Conservation (phyloP, 768 basidiomycete species). For the Russula compacta region DNA sequence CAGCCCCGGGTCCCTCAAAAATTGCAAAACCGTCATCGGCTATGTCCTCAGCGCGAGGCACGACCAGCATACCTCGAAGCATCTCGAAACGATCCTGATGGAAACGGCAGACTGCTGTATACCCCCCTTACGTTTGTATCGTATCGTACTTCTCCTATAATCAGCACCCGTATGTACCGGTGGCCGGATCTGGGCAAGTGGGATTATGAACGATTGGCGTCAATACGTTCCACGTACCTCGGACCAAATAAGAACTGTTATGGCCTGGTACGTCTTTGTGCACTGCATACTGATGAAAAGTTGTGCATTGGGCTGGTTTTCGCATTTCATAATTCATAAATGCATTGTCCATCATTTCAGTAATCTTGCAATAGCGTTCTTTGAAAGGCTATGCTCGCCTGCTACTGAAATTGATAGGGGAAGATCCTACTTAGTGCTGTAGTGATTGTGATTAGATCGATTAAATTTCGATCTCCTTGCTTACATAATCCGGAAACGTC, state of each 20-base stretch:
- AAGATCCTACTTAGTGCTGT: too few species aligned
- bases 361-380: too few species aligned
- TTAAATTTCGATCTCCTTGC: neutral
- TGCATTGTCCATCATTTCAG: too few species aligned
- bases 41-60: slow-evolving; percentile 11
- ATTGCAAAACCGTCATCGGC: slow-evolving; percentile 11
- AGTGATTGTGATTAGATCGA: too few species aligned
- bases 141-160: neutral
- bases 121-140: slow-evolving; percentile 4
- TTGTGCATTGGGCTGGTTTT: neutral
- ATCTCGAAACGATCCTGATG: slow-evolving; percentile 8
- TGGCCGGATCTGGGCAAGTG: neutral
- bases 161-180: neutral
- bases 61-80: slow-evolving; percentile 5
- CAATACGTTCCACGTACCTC: neutral
- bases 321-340: neutral
- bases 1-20: slow-evolving; percentile 2
- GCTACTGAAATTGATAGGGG: too few species aligned
- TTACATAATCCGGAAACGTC: too few species aligned
- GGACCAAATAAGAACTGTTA: neutral
- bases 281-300: neutral
- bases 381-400: too few species aligned
- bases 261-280: neutral
- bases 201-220: neutral
- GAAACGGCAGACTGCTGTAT: neutral